These are phyloP conservation scores for Dioscorea zingiberensis DNA, from an alignment of 106 monocot species.

Conservation along the genomic window DNA sequence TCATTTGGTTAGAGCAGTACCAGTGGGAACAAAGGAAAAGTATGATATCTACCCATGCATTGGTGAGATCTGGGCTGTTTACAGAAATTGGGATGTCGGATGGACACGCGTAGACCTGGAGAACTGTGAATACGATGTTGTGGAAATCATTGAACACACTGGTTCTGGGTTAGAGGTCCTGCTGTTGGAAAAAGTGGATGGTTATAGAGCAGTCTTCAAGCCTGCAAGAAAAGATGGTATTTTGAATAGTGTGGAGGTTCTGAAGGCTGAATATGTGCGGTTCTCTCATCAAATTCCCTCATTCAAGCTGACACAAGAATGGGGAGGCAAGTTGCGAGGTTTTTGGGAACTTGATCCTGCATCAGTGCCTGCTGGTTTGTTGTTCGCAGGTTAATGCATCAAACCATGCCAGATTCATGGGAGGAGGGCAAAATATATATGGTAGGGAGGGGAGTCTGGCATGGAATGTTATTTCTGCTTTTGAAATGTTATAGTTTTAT, in stretches of 20 bases:
- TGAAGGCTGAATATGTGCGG: constrained; percentile 23
- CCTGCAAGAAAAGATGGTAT: background rate
- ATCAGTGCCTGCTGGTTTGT: constrained; percentile 30
- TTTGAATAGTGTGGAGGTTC: constrained; percentile 16
- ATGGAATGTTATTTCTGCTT: too few relatives aligned
- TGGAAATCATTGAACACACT: constrained; percentile 34
- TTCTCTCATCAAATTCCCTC: constrained; percentile 81
- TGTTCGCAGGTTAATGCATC: constrained; percentile 2
- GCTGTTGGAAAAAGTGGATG: constrained; percentile 32
- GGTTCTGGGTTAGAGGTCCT: constrained; percentile 2
- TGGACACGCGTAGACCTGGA: constrained; percentile 33
- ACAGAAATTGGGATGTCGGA: constrained; percentile 31
- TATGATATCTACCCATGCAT: constrained; percentile 27
- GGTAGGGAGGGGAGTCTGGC: too few relatives aligned
- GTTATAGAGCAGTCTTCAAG: constrained; percentile 43
- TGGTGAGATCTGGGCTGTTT: constrained; percentile 59
- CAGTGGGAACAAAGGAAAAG: constrained; percentile 3
- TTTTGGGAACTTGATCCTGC: constrained; percentile 85
- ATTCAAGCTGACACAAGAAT: constrained; percentile 46
- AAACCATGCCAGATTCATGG: too few relatives aligned
- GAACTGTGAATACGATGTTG: constrained; percentile 46
- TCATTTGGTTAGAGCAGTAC: constrained; percentile 29
- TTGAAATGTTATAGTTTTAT: too few relatives aligned
- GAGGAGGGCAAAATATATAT: too few relatives aligned
- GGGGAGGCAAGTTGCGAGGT: constrained; percentile 48